Conservation (phyloP, 805 yeast species). For the Schwanniomyces pseudopolymorphus region DNA sequence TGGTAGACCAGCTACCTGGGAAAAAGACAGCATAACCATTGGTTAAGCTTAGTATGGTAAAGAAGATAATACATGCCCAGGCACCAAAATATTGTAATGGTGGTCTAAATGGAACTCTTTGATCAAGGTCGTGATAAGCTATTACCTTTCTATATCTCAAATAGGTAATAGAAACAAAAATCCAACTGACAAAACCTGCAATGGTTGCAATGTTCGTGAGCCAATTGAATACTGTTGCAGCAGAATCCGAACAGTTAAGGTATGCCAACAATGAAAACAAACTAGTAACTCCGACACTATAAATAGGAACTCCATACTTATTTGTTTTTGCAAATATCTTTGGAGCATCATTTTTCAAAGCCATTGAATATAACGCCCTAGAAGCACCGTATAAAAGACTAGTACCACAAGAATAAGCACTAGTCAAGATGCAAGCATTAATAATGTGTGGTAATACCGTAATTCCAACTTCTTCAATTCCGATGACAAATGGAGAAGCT, state of each 20-base stretch:
- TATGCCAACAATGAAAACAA: conserved; percentile 24
- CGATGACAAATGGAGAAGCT: conserved; percentile 80
- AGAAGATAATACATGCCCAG: conserved; percentile 45
- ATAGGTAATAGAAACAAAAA: conserved; percentile 56
- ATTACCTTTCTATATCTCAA: conserved; percentile 63
- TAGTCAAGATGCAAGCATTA: conserved; percentile 70
- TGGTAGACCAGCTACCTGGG: conserved; percentile 61
- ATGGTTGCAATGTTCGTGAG: conserved; percentile 69
- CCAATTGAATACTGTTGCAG: conserved; percentile 70
- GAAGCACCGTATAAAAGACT: conserved; percentile 27
- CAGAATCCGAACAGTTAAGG: conserved; percentile 46
- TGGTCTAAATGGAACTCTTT: conserved; percentile 53
- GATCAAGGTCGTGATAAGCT: conserved; percentile 43
- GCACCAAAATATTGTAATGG: conserved; percentile 50
- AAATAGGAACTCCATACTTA: conserved; percentile 18
- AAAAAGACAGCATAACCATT: conserved; percentile 70
- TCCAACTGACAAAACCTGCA: conserved; percentile 64
- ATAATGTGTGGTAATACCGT: conserved; percentile 64
- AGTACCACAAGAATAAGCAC: conserved; percentile 69
- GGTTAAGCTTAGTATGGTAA: conserved; percentile 52
- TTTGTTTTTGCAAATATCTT: conserved; percentile 14
- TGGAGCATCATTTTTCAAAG: conserved; percentile 19
- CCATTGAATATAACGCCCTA: conserved; percentile 25
- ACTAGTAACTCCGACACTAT: conserved; percentile 15
- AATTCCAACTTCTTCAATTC: conserved; percentile 40